A percentile compares a stretch with the other conserved stretches of the same genome.
Conservation (phyloP, 768 basidiomycete genomes). For the Punctularia strigosozonata region DNA sequence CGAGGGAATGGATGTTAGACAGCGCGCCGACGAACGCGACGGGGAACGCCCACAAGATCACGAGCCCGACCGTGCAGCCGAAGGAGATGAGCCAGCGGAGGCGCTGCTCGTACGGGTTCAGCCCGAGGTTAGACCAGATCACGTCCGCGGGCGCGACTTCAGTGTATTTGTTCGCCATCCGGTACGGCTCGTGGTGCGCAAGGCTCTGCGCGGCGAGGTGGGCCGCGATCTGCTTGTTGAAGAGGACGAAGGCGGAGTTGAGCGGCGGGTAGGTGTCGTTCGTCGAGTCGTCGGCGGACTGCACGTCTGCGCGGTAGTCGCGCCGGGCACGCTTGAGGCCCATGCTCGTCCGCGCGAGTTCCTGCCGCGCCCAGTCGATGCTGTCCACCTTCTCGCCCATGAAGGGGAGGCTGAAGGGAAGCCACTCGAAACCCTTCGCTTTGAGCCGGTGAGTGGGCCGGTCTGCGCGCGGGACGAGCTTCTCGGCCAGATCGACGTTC, state of each 20-base stretch:
- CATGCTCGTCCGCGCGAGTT: conserved; percentile 31
- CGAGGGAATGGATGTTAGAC: conserved; percentile 70
- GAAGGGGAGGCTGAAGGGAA: conserved; percentile 37
- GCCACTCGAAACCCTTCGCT: conserved; percentile 29
- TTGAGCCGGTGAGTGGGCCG: conserved; percentile 65
- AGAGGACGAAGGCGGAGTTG: conserved; percentile 78
- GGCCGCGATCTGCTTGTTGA: conserved; percentile 87
- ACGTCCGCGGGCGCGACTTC: conserved; percentile 86
- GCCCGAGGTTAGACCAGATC: conserved; percentile 79
- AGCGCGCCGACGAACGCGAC: conserved; percentile 63
- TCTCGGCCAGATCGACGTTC: conserved; percentile 16
- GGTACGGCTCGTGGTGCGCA: conserved; percentile 71
- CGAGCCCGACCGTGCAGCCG: conserved; percentile 57
- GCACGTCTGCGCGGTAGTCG: conserved; percentile 18
- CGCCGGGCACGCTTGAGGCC: conserved; percentile 14
- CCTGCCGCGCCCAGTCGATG: conserved; percentile 68
- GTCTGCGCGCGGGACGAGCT: conserved; percentile 46
- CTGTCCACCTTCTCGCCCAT: conserved; percentile 76
- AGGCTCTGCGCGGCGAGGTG: conserved; percentile 74
- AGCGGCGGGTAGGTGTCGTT: conserved; percentile 40
- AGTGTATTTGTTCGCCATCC: conserved; percentile 65
- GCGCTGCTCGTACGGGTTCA: conserved; percentile 75
- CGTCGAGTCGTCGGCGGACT: conserved; percentile 4
- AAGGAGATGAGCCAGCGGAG: conserved; percentile 36
- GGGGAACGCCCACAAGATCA: conserved; percentile 77